Evolutionary conservation across 495 filamentous ascomycete species (phyloP), one percentile per base, ranked within the genome.

Genomic region (Aspergillus sparsus): DNA sequence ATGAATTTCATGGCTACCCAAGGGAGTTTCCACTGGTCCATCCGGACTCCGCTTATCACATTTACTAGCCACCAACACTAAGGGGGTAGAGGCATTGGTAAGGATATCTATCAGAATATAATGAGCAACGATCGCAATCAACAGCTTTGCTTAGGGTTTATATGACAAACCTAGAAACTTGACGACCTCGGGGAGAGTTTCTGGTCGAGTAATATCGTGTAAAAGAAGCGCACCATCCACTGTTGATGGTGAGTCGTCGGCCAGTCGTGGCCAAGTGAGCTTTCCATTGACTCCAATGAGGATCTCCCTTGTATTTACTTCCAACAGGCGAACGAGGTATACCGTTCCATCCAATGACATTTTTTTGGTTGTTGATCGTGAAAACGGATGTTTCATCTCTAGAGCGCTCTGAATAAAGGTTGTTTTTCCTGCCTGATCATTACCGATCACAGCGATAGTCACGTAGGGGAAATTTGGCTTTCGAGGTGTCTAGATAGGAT

Each of bases 371-470:
- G 78, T 84, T 32, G 83, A 80, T 45, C 80, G 73, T 47, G 86
- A 73, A 4, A 88, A 80, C 1, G 83, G 72, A 37, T 74, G 74
- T 58, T 83, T 85, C 61, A 93, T 77, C 42, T 91, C 87, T 65
- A 94, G 75, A 10, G 90, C 89, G 55, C 82, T 85, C 67, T 90
- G 88, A 60, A 97, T 89, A 65, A 98, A 96, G 21, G 89, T 89
- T 50, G 90, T 91, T 76, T 98, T 97, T 64, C 93, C 93, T 36
- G 91, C 89, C 51, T 87, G 86, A 63, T 84, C 79, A 64, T 84
- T 83, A 54, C 94, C 94, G 65, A 97, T 84, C 27, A 98, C 86
- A 35, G 87, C 91, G 68, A 98, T 90, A 66, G 91, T 93, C 67
- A 96, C 85, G 68, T 87, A 69, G 21, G 77, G 74, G 44, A 74